Evolutionary conservation across 1,139 yeast genomes (phyloP).

Genomic region (Candida albicans): DNA sequence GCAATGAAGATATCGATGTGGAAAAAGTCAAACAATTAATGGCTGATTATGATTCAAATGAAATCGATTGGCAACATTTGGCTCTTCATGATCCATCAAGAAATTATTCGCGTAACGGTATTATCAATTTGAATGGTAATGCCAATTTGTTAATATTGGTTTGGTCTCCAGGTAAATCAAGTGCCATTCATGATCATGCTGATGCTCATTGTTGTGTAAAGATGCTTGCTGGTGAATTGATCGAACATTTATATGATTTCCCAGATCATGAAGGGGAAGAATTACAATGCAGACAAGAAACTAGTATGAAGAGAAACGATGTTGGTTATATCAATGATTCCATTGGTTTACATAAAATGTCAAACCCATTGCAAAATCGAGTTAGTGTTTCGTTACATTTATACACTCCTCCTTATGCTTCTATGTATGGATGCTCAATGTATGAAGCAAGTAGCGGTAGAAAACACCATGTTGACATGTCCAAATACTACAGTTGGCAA

Average conservation of each 20-base stretch:
- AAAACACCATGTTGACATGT: slow-evolving; percentile 59
- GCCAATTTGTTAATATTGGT: slow-evolving; percentile 68
- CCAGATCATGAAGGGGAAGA: slow-evolving; percentile 37
- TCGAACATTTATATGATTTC: slow-evolving; percentile 58
- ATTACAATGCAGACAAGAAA: slow-evolving; percentile 30
- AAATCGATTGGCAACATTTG: slow-evolving; percentile 58
- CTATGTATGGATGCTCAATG: slow-evolving; percentile 63
- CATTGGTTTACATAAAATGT: slow-evolving; percentile 67
- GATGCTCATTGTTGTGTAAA: slow-evolving; percentile 73
- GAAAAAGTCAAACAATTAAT: slow-evolving; percentile 44
- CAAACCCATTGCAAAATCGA: slow-evolving; percentile 47
- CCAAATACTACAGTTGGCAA: slow-evolving; percentile 63
- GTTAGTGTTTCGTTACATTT: slow-evolving; percentile 70
- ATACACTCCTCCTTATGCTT: slow-evolving; percentile 79
- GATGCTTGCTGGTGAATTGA: slow-evolving; percentile 58
- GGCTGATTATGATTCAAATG: slow-evolving; percentile 49
- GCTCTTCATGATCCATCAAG: slow-evolving; percentile 56
- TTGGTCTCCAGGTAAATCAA: slow-evolving; percentile 70
- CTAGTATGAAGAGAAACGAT: slow-evolving; percentile 41
- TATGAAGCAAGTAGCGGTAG: slow-evolving; percentile 56
- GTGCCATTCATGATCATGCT: slow-evolving; percentile 76
- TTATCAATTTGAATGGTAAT: slow-evolving; percentile 63
- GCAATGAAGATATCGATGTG: slow-evolving; percentile 57
- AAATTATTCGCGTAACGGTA: slow-evolving; percentile 62
- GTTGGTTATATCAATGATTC: slow-evolving; percentile 70